Evolutionary conservation across 441 rosid species (phyloP), one percentile per base, ranked within the genome.

Genomic region (Flueggea neowawraea): DNA sequence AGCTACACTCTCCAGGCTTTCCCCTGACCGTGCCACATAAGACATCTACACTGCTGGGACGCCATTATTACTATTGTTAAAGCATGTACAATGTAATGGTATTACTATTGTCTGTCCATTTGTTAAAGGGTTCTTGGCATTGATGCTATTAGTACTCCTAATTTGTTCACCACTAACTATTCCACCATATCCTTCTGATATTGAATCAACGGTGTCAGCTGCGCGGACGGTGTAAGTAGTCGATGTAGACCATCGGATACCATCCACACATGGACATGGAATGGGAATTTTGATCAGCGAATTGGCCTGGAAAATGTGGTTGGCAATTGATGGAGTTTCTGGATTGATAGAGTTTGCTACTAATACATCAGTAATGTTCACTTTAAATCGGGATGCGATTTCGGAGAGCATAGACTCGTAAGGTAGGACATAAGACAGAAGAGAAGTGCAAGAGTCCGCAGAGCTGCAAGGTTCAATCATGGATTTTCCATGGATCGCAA

Each of bases 191-290:
- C 28, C 54, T 2, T 66, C 52, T 2, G 73, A 60, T 28, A 73
- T 76, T 0, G 68, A 69, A 9, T 60, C 72, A 6, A 58, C 14
- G 6, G 68, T 69, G 63, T 73, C 75, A 0, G 75, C 67, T 2
- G 61, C 36, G 12, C n/a, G 12, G 50, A 67, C 65, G 2, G 54
- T 36, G 51, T 73, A 61, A 5, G 49, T 16, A 2, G 70, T 64
- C 0, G 70, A 69, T 4, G 45, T 2, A n/a, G 69, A 69, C 12
- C 55, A 47, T 28, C 66, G 43, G 54, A 76, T 69, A 0, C 77
- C 77, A 15, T 76, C 75, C 3, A 67, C 70, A 16, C 80, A 69
- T 2, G 80, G 50, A 41, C 80, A 76, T 1, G 65, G 53, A 61
- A 76, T 53, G 33, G 77, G 73, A 5, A 76, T 61, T 54, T 61